Evolutionary conservation across 2,329 filamentous ascomycete species (phyloP).

Genomic region (Penicillium psychrosexuale): DNA sequence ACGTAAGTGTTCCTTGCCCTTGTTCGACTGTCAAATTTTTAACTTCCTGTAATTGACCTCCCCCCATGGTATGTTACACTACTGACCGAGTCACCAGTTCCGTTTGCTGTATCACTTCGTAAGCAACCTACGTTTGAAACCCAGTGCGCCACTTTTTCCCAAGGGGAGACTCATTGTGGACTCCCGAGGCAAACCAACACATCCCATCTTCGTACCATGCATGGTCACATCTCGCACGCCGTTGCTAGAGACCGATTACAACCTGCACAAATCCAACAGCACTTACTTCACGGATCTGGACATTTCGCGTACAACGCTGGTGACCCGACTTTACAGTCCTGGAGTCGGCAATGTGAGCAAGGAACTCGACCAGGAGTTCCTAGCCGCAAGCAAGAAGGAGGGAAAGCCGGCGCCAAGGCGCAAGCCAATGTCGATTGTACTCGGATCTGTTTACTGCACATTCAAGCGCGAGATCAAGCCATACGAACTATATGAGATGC

Average conservation of each 20-base stretch:
- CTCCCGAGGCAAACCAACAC: conserved; percentile 38
- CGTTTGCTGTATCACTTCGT: conserved; percentile 59
- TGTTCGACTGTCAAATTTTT: background rate
- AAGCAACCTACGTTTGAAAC: conserved; percentile 53
- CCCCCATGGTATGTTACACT: background rate
- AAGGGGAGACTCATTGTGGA: conserved; percentile 36
- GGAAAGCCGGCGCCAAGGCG: conserved; percentile 50
- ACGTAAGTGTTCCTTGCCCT: conserved; percentile 31
- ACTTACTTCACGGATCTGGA: conserved; percentile 89
- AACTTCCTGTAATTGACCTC: background rate
- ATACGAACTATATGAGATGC: conserved; percentile 69
- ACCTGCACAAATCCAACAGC: conserved; percentile 76
- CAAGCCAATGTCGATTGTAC: conserved; percentile 58
- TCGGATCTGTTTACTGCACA: conserved; percentile 70
- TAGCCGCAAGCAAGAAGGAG: conserved; percentile 50
- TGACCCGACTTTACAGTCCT: conserved; percentile 64
- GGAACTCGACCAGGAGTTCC: conserved; percentile 53
- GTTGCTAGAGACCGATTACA: conserved; percentile 79
- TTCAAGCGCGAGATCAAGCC: conserved; percentile 72
- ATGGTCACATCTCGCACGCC: conserved; percentile 66
- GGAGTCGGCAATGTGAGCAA: conserved; percentile 54
- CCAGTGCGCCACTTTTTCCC: conserved; percentile 47
- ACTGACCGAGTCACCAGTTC: conserved; percentile 42
- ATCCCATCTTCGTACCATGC: conserved; percentile 69
- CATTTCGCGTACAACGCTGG: conserved; percentile 74